These are phyloP conservation scores for Leccinellum albellum DNA, from an alignment of 768 basidiomycete species.

Conservation along the genomic window DNA sequence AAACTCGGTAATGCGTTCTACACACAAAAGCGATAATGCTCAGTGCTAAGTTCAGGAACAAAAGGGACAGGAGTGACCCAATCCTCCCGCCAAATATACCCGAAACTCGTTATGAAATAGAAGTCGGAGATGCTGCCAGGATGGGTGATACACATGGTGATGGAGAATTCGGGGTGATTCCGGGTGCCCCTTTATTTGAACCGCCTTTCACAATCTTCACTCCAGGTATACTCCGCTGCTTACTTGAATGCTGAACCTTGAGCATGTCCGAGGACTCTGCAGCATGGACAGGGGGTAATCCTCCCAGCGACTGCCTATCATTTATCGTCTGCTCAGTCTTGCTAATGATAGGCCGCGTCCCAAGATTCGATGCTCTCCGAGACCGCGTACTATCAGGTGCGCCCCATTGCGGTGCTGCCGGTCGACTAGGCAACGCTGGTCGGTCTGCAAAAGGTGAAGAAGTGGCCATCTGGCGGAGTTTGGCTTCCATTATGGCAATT, in stretches of 20 bases:
- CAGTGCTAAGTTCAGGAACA: conserved; percentile 5
- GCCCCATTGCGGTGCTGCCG: conserved; percentile 1
- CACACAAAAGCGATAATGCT: not conserved
- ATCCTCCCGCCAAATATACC: not conserved
- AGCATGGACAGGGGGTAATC: not conserved
- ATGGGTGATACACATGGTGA: not conserved
- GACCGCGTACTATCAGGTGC: not conserved
- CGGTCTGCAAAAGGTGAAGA: conserved; percentile 19
- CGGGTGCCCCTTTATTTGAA: conserved; percentile 12
- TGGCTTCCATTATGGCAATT: conserved; percentile 96
- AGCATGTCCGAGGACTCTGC: conserved; percentile 14
- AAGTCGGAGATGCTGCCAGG: not conserved
- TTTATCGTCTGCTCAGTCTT: conserved; percentile 1
- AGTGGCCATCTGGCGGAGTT: conserved; percentile 74
- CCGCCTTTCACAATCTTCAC: conserved; percentile 30
- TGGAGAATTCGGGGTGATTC: conserved; percentile 3
- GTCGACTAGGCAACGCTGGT: conserved; percentile 23
- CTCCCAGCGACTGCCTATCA: not conserved
- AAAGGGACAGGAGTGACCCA: not conserved
- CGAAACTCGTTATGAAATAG: conserved; percentile 10
- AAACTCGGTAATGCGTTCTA: not conserved
- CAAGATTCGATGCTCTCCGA: not conserved
- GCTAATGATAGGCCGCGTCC: not conserved
- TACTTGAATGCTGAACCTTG: conserved; percentile 13
- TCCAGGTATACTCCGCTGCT: conserved; percentile 30